Percentiles rank a stretch among this genome's conserved stretches.
phyloP scores from a whole-genome alignment of 2,329 filamentous ascomycete genomes.

The Trichoderma sp. region DNA sequence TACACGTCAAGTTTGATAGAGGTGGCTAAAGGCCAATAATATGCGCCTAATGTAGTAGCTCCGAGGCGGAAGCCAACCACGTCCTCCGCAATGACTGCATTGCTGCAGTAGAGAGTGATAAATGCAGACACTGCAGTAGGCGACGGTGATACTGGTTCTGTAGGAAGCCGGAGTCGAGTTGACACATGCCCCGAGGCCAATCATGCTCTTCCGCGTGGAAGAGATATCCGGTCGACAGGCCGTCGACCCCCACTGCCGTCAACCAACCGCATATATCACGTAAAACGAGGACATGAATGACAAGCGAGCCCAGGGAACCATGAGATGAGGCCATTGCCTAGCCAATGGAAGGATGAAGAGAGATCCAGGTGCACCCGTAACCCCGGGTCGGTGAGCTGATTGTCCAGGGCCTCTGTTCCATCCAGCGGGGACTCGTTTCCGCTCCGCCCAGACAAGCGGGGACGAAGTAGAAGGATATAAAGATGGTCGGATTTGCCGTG shows the following conservation, averaged over 20 bases:
- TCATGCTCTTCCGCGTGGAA: neutral
- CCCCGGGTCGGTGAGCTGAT: neutral
- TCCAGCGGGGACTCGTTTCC: neutral
- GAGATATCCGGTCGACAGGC: neutral
- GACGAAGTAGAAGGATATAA: neutral
- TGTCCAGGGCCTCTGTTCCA: neutral
- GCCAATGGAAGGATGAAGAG: neutral
- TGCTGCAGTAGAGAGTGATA: neutral
- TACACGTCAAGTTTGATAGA: neutral
- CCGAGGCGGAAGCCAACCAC: neutral
- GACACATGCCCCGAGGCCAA: neutral
- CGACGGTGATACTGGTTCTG: neutral
- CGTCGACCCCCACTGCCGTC: neutral
- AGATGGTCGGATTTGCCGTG: neutral
- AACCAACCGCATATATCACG: conserved; percentile 3
- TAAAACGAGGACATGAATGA: neutral
- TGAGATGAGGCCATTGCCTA: neutral
- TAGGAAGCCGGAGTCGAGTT: neutral
- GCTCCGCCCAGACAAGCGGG: neutral
- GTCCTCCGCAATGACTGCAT: conserved; percentile 6
- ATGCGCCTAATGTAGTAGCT: neutral
- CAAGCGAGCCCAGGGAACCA: neutral
- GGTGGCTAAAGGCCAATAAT: conserved; percentile 8
- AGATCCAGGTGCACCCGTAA: neutral
- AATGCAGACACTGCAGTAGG: neutral